Evolutionary conservation across 2,329 filamentous ascomycete species (phyloP).

Genomic region (Arthroderma sp.): DNA sequence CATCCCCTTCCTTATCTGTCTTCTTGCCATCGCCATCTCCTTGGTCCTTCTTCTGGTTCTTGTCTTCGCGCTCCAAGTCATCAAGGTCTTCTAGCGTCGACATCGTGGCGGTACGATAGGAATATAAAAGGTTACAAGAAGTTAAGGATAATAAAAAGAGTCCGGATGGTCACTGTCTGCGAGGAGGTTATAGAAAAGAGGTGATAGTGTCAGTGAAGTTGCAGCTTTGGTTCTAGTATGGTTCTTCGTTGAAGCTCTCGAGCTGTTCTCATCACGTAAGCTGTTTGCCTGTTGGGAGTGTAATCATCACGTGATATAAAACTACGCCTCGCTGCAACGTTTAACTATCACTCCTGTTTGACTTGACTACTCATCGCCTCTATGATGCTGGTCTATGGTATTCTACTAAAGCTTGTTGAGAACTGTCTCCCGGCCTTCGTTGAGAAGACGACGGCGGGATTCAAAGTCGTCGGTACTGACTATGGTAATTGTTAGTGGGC

Average conservation of each 20-base stretch:
- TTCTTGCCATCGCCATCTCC: constrained; percentile 45
- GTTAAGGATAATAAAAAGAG: too few species aligned
- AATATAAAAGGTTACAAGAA: background rate
- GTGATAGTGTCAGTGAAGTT: constrained; percentile 2
- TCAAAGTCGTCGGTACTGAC: constrained; percentile 63
- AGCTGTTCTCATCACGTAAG: constrained; percentile 3
- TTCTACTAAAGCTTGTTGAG: constrained; percentile 19
- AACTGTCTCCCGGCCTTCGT: constrained; percentile 36
- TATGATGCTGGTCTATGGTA: background rate
- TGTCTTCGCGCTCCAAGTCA: constrained; percentile 67
- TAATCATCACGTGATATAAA: background rate
- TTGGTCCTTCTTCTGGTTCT: constrained; percentile 48
- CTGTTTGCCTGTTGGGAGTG: background rate
- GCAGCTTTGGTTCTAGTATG: background rate
- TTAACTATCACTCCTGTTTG: background rate
- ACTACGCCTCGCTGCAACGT: background rate
- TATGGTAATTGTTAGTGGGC: constrained; percentile 7
- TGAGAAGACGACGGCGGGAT: constrained; percentile 61
- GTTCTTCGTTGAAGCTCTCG: background rate
- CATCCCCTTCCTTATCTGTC: constrained; percentile 54
- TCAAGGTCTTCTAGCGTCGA: constrained; percentile 87
- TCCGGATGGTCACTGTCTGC: too few species aligned
- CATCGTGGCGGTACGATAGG: constrained; percentile 41
- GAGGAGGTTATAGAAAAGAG: background rate
- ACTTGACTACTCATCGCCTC: background rate